Evolutionary conservation across 2,329 filamentous ascomycete species (phyloP).

Genomic region (Penicillium sp.): DNA sequence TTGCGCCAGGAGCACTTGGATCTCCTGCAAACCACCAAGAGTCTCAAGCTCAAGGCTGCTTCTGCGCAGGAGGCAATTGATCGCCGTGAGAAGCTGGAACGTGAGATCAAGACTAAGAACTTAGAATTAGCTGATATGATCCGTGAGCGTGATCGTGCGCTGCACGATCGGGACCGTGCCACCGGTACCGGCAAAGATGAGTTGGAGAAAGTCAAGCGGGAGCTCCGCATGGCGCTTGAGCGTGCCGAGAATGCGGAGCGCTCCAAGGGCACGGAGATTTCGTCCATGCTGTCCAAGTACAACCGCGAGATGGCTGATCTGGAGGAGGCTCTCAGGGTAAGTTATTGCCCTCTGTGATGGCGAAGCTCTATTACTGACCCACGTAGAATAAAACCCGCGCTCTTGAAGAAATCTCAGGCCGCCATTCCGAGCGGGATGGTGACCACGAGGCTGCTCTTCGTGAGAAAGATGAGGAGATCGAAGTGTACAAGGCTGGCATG

Average conservation of each 20-base stretch:
- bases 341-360: constrained; percentile 9
- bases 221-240: constrained; percentile 87
- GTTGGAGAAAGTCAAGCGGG: constrained; percentile 87
- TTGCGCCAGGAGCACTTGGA: constrained; percentile 92
- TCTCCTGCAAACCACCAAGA: constrained; percentile 92
- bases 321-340: constrained; percentile 74
- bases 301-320: constrained; percentile 96
- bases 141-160: constrained; percentile 84
- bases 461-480: constrained; percentile 96
- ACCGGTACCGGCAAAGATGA: constrained; percentile 87
- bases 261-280: constrained; percentile 91
- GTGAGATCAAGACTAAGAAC: constrained; percentile 99
- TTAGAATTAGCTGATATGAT: constrained; percentile 99
- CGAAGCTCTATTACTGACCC: constrained; percentile 9
- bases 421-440: constrained; percentile 73
- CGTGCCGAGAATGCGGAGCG: constrained; percentile 88
- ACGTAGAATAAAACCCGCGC: constrained; percentile 78
- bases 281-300: constrained; percentile 90
- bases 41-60: constrained; percentile 90
- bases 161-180: constrained; percentile 89
- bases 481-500: constrained; percentile 97
- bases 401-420: constrained; percentile 77
- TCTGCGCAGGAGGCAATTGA: constrained; percentile 97
- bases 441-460: constrained; percentile 82
- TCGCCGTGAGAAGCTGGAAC: constrained; percentile 87